Conservation (phyloP, 225 moss, liverwort and hornwort genomes). For the Marchantia polymorpha region DNA sequence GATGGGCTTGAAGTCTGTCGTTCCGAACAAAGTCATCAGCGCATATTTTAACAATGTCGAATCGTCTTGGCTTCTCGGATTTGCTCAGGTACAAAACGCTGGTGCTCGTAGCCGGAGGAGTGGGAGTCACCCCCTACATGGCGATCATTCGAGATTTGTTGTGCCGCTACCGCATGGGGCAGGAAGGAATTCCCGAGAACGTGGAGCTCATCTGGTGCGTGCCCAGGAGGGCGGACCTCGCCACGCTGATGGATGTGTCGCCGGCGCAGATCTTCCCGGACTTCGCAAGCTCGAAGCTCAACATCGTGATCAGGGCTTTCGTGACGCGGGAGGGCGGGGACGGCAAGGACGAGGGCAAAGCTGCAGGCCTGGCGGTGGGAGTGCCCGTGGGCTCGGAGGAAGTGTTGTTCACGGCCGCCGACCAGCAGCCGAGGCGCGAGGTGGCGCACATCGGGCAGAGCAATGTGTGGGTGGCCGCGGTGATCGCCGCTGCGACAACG, state of each 20-base stretch:
- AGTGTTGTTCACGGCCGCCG: neutral
- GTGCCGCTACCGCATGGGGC: conserved; percentile 34
- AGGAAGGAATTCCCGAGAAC: conserved; percentile 37
- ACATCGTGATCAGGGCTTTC: conserved; percentile 26
- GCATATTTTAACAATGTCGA: neutral
- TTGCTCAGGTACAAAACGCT: conserved; percentile 37
- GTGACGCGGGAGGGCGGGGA: conserved; percentile 34
- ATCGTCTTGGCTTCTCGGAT: neutral
- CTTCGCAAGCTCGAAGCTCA: conserved; percentile 17
- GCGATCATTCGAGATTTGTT: conserved; percentile 50
- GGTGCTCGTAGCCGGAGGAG: conserved; percentile 55
- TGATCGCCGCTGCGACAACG: conserved; percentile 35
- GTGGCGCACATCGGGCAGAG: conserved; percentile 34
- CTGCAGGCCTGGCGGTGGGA: neutral
- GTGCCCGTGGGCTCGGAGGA: neutral
- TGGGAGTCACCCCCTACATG: conserved; percentile 57
- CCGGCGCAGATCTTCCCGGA: conserved; percentile 26
- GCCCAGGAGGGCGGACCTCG: conserved; percentile 36
- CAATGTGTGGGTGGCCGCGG: conserved; percentile 49
- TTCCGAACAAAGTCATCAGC: no score
- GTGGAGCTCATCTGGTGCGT: conserved; percentile 64
- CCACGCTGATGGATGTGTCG: conserved; percentile 27
- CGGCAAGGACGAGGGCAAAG: neutral
- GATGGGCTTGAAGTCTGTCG: neutral
- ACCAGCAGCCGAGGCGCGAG: neutral